Evolutionary conservation across 352 stramenopile genomes (phyloP).

Genomic region (Pythium sukuiense): DNA sequence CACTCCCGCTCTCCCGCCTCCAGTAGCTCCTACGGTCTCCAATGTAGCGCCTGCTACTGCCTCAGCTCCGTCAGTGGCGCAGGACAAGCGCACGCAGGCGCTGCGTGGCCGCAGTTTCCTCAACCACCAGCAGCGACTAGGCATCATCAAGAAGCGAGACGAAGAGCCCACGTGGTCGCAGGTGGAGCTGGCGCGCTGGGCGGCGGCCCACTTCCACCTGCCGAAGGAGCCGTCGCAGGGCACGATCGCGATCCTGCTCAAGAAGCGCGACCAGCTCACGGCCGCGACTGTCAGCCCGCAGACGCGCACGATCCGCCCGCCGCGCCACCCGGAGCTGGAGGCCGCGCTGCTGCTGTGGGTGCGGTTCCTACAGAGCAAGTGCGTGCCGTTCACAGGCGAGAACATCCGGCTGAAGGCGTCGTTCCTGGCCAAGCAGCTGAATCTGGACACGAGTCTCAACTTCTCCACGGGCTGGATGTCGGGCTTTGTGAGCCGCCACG

Average conservation of each 20-base stretch:
- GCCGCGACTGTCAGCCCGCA: slow-evolving; percentile 22
- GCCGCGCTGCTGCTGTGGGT: slow-evolving; percentile 25
- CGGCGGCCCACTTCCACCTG: slow-evolving; percentile 22
- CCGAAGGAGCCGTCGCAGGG: slow-evolving; percentile 27
- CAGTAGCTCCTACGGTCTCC: background rate
- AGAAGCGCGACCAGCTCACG: slow-evolving; percentile 24
- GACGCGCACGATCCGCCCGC: slow-evolving; percentile 24
- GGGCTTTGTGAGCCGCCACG: slow-evolving; percentile 24
- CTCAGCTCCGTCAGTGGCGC: background rate
- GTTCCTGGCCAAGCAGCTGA: slow-evolving; percentile 16
- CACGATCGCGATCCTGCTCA: slow-evolving; percentile 26
- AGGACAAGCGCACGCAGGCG: slow-evolving; percentile 2
- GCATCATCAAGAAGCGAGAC: slow-evolving; percentile 28
- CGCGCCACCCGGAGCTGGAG: slow-evolving; percentile 22
- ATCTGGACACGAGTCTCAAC: slow-evolving; percentile 20
- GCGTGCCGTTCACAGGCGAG: slow-evolving; percentile 25
- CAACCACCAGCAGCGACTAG: slow-evolving; percentile 28
- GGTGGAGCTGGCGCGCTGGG: slow-evolving; percentile 26
- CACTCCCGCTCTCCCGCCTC: background rate
- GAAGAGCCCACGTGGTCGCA: slow-evolving; percentile 28
- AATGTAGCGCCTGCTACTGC: background rate
- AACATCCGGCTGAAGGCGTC: slow-evolving; percentile 29
- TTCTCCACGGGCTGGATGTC: slow-evolving; percentile 30
- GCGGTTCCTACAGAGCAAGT: slow-evolving; percentile 23
- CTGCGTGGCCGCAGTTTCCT: slow-evolving; percentile 19